phyloP scores from a whole-genome alignment of 1,139 yeast genomes.

The Blastobotrys raffinosifermentans region DNA sequence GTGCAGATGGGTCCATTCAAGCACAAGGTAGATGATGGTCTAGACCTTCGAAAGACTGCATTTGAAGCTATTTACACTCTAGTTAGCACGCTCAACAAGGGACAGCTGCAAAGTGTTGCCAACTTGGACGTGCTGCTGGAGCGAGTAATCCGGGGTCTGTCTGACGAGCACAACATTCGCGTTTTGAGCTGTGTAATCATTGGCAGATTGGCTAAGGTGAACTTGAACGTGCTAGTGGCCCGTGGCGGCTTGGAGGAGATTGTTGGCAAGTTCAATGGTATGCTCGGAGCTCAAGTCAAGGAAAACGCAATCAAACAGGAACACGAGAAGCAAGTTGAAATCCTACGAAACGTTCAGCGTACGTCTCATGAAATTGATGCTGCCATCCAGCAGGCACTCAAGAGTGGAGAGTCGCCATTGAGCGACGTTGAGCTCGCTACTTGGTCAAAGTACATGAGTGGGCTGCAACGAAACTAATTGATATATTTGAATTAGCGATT shows the following conservation, averaged over 20 bases:
- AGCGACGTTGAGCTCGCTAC: constrained; percentile 21
- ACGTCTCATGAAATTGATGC: constrained; percentile 21
- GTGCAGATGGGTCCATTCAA: constrained; percentile 88
- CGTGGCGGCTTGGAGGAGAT: constrained; percentile 20
- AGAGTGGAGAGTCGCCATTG: constrained; percentile 12
- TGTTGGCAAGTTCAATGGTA: constrained; percentile 31
- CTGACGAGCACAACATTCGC: constrained; percentile 42
- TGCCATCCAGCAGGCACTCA: constrained; percentile 15
- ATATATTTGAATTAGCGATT: not conserved
- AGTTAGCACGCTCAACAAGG: constrained; percentile 26
- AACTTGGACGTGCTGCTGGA: constrained; percentile 29
- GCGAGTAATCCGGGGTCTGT: constrained; percentile 34
- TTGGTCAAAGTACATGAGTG: constrained; percentile 15
- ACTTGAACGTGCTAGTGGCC: constrained; percentile 14
- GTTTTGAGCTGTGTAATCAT: constrained; percentile 38
- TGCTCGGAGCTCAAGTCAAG: constrained; percentile 36
- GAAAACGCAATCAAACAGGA: constrained; percentile 49
- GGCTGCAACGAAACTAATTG: no score
- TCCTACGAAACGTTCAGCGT: constrained; percentile 25
- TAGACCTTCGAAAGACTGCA: constrained; percentile 66
- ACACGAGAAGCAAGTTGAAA: constrained; percentile 41
- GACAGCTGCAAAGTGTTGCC: constrained; percentile 27
- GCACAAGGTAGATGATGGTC: constrained; percentile 73
- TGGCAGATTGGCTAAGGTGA: constrained; percentile 31
- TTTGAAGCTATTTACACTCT: constrained; percentile 66